A percentile compares a stretch with the other conserved stretches of the same genome.
phyloP scores from a whole-genome alignment of 345 rosid genomes.

The Pistacia atlantica region DNA sequence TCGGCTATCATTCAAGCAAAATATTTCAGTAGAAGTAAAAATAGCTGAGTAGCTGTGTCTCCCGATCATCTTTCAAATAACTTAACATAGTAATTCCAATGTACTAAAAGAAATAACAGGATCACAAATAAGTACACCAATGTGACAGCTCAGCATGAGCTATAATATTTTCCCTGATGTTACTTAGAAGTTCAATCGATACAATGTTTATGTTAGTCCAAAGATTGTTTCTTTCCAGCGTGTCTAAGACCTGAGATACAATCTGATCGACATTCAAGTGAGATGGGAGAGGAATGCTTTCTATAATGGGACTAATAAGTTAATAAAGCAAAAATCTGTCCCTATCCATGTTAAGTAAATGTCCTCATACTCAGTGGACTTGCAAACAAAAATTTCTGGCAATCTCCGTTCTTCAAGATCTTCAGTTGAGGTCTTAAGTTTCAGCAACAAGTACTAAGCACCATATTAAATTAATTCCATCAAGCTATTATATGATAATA shows the following conservation, averaged over 20 bases:
- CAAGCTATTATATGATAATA: neutral
- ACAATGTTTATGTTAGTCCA: conserved; percentile 1
- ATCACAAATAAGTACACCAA: neutral
- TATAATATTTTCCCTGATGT: conserved; percentile 5
- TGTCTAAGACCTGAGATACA: conserved; percentile 3
- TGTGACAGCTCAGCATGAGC: conserved; percentile 3
- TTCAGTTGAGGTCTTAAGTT: neutral
- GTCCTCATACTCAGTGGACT: conserved; percentile 21
- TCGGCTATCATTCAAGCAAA: too few relatives aligned
- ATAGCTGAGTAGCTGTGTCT: too few relatives aligned
- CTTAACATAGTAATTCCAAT: neutral
- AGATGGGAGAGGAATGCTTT: conserved; percentile 15
- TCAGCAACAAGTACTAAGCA: neutral
- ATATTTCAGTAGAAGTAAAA: too few relatives aligned
- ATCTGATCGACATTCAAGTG: conserved; percentile 5
- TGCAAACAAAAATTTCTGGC: conserved; percentile 8
- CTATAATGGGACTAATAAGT: conserved; percentile 1
- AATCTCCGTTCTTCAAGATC: conserved; percentile 20
- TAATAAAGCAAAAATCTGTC: conserved; percentile 14
- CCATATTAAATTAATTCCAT: neutral
- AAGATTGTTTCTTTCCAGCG: conserved; percentile 5
- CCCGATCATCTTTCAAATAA: too few relatives aligned
- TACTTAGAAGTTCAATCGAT: neutral
- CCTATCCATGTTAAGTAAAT: conserved; percentile 20
- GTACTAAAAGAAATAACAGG: neutral